phyloP scores from a whole-genome alignment of 306 rosid species.

The Potentilla sterilis region DNA sequence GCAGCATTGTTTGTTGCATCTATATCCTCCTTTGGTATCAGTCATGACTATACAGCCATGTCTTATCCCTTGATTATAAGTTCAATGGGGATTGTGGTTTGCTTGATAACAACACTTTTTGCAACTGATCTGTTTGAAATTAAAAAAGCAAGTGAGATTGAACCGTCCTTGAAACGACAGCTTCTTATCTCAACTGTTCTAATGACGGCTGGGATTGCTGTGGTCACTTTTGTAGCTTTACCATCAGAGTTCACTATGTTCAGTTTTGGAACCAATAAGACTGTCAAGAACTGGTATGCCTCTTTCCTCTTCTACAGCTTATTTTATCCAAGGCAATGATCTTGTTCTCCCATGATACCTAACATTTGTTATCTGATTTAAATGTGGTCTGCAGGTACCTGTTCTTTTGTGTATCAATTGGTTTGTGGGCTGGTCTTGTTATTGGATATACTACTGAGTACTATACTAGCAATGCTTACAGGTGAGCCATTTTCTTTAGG shows the following conservation, averaged over 20 bases:
- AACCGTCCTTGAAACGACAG: constrained; percentile 59
- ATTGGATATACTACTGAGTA: constrained; percentile 71
- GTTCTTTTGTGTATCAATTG: constrained; percentile 68
- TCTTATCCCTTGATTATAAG: constrained; percentile 70
- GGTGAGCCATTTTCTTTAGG: constrained; percentile 30
- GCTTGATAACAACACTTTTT: constrained; percentile 59
- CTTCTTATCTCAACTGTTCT: constrained; percentile 58
- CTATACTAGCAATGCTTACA: constrained; percentile 73
- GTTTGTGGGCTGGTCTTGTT: constrained; percentile 78
- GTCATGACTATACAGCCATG: constrained; percentile 63
- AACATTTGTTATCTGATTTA: constrained; percentile 12
- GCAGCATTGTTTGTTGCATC: constrained; percentile 80
- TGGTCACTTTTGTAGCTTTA: constrained; percentile 52
- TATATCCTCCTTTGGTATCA: constrained; percentile 58
- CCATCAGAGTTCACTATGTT: constrained; percentile 70
- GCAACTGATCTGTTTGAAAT: constrained; percentile 62
- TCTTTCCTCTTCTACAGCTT: background rate
- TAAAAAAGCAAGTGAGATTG: constrained; percentile 45
- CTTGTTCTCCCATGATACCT: constrained; percentile 5
- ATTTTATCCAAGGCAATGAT: background rate
- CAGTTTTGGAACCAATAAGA: constrained; percentile 46
- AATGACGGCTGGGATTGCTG: constrained; percentile 61
- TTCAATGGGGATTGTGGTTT: constrained; percentile 66
- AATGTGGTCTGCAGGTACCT: constrained; percentile 50
- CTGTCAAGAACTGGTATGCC: constrained; percentile 63